Evolutionary conservation across 257 asterid species (phyloP).

Genomic region (Ajuga chamaepitys): DNA sequence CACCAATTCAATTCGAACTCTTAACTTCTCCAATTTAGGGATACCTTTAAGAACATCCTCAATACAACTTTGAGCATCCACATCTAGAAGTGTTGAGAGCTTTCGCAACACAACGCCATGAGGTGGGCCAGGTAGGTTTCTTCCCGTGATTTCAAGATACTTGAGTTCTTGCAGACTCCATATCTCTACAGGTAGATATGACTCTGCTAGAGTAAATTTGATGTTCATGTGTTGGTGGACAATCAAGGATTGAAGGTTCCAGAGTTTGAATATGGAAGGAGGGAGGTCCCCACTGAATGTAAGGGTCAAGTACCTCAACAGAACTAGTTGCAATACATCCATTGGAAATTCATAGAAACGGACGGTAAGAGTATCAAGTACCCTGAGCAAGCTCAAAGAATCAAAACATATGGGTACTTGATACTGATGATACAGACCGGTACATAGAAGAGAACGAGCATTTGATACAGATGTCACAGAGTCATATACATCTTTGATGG

Average conservation of each 20-base stretch:
- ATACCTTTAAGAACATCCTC: not conserved
- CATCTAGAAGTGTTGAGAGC: no score
- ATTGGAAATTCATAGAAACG: slow-evolving; percentile 6
- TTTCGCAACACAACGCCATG: not conserved
- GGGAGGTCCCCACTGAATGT: not conserved
- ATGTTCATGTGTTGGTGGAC: not conserved
- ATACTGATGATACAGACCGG: no score
- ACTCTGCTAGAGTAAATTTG: not conserved
- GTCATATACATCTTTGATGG: no score
- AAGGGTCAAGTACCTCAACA: slow-evolving; percentile 7
- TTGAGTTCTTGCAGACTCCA: no score
- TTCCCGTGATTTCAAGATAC: not conserved
- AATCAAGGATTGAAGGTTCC: slow-evolving; percentile 4
- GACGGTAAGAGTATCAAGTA: slow-evolving; percentile 7
- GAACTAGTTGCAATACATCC: not conserved
- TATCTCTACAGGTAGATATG: not conserved
- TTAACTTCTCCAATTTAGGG: not conserved
- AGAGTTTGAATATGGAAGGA: slow-evolving; percentile 5
- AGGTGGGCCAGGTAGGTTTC: not conserved
- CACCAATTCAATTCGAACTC: not conserved
- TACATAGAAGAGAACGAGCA: not conserved
- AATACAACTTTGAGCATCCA: not conserved
- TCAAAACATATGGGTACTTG: not conserved
- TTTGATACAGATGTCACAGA: not conserved
- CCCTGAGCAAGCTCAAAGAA: not conserved